phyloP scores from a whole-genome alignment of 345 rosid genomes.

The Pugionium dolabratum region DNA sequence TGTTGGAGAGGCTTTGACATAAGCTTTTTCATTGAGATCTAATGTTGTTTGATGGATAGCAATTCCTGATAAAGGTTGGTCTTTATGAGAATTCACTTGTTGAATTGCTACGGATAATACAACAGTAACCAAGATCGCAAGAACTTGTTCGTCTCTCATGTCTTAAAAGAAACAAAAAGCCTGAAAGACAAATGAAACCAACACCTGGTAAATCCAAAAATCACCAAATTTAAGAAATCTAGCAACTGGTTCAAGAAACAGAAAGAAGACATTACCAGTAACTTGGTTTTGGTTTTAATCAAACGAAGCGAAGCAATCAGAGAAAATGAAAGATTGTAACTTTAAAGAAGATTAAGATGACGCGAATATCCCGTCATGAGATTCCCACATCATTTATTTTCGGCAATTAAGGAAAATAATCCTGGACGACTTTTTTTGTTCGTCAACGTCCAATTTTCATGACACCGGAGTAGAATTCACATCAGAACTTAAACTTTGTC shows the following conservation, averaged over 20 bases:
- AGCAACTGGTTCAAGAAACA: slow-evolving; percentile 6
- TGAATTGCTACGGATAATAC: slow-evolving; percentile 40
- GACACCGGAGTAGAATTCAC: background rate
- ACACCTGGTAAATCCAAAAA: background rate
- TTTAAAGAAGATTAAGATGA: background rate
- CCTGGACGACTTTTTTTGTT: background rate
- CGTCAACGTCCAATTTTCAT: slow-evolving; percentile 3
- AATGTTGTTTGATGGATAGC: slow-evolving; percentile 46
- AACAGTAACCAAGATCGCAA: slow-evolving; percentile 35
- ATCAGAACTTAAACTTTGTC: slow-evolving; percentile 8
- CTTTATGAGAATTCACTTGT: slow-evolving; percentile 51
- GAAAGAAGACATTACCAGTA: slow-evolving; percentile 6
- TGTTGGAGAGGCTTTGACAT: slow-evolving; percentile 53
- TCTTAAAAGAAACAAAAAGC: background rate
- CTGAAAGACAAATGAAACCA: slow-evolving; percentile 19
- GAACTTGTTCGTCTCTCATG: slow-evolving; percentile 18
- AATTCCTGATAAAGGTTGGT: slow-evolving; percentile 59
- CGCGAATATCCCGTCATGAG: slow-evolving; percentile 24
- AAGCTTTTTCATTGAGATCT: slow-evolving; percentile 45
- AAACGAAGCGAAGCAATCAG: background rate
- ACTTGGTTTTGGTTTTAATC: background rate
- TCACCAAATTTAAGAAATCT: background rate
- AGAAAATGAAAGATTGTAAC: slow-evolving; percentile 11
- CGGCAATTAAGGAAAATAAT: too few relatives aligned
- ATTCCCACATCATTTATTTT: slow-evolving; percentile 5